Evolutionary conservation across 805 yeast genomes (phyloP).

Genomic region (Kazachstania kunashirensis): DNA sequence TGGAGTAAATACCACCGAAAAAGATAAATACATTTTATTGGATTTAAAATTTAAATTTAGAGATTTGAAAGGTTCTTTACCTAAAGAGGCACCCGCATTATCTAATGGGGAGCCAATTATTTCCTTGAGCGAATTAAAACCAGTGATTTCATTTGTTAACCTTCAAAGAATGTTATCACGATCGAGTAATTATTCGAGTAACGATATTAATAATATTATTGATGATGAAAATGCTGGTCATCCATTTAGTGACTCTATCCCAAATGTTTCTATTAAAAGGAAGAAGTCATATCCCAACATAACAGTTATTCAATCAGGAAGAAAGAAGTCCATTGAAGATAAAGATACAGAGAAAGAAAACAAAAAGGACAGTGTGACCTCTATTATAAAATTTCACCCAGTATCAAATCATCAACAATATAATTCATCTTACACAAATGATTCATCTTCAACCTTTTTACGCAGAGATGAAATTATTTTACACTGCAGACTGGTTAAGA

Average conservation of each 20-base stretch:
- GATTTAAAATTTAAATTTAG: constrained; percentile 57
- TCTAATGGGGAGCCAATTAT: constrained; percentile 49
- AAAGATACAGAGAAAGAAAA: constrained; percentile 3
- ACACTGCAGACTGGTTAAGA: constrained; percentile 38
- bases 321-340: neutral
- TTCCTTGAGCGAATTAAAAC: constrained; percentile 48
- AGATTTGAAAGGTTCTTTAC: constrained; percentile 51
- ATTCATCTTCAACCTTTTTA: neutral
- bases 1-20: constrained; percentile 10
- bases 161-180: constrained; percentile 27
- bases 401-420: constrained; percentile 6
- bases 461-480: constrained; percentile 18
- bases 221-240: constrained; percentile 6
- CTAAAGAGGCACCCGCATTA: constrained; percentile 39
- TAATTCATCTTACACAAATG: neutral
- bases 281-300: constrained; percentile 23
- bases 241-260: constrained; percentile 19
- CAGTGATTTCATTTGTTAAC: constrained; percentile 54
- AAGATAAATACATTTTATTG: constrained; percentile 49
- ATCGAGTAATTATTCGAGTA: neutral
- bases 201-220: constrained; percentile 2
- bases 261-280: constrained; percentile 24
- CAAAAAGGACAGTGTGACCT: constrained; percentile 9
- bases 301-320: constrained; percentile 17
- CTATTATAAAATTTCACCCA: constrained; percentile 31